Conservation (phyloP, 352 stramenopile species). For the Bremia lactucae region DNA sequence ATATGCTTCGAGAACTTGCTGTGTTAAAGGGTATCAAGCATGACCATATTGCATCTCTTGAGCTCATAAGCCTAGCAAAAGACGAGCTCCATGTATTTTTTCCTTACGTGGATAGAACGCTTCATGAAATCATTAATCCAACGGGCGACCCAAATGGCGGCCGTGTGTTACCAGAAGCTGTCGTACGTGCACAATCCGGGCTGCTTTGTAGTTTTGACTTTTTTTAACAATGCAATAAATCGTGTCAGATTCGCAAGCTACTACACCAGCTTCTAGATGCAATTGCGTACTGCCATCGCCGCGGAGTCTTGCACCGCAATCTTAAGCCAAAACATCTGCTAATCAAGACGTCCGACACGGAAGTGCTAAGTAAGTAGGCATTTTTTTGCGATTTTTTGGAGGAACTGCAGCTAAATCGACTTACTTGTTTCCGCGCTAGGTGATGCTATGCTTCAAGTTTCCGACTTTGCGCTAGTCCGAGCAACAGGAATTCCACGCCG, state of each 20-base stretch:
- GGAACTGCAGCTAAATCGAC: neutral
- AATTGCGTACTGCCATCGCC: constrained; percentile 82
- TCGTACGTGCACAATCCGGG: constrained; percentile 31
- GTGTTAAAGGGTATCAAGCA: constrained; percentile 84
- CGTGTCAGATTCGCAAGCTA: constrained; percentile 49
- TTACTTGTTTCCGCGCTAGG: constrained; percentile 12
- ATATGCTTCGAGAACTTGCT: constrained; percentile 86
- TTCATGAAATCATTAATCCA: constrained; percentile 87
- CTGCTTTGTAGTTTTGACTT: neutral
- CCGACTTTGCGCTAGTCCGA: constrained; percentile 84
- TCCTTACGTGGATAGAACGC: constrained; percentile 82
- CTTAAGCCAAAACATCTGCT: constrained; percentile 87
- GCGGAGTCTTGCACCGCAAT: constrained; percentile 84
- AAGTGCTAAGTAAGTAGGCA: constrained; percentile 38
- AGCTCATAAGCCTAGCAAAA: constrained; percentile 79
- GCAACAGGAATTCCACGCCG: constrained; percentile 77
- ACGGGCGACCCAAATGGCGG: constrained; percentile 74
- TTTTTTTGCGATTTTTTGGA: too few species aligned
- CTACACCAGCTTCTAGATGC: constrained; percentile 83
- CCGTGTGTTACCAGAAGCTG: constrained; percentile 54
- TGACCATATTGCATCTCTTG: constrained; percentile 79
- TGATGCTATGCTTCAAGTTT: constrained; percentile 69
- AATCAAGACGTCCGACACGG: constrained; percentile 57
- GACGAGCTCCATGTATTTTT: constrained; percentile 88
- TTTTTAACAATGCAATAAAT: neutral